These are phyloP conservation scores for Cicer chorassanicum DNA, from an alignment of 306 rosid species.

Conservation along the genomic window DNA sequence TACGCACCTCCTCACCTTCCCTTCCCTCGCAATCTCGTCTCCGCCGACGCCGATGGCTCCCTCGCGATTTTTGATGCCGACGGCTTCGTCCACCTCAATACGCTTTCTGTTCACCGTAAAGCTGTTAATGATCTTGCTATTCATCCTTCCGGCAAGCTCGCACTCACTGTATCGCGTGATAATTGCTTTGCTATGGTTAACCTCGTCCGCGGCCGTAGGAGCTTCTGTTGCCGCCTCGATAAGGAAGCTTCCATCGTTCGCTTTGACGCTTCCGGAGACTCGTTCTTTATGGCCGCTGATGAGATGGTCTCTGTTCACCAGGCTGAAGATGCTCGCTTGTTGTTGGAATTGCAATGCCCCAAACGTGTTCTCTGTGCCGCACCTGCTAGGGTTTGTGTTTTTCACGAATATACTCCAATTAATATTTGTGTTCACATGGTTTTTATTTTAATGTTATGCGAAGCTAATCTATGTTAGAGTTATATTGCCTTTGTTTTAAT, in stretches of 20 bases:
- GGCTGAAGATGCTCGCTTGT: slow-evolving; percentile 79
- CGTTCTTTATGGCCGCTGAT: slow-evolving; percentile 68
- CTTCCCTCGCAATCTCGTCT: slow-evolving; percentile 88
- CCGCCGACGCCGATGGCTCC: slow-evolving; percentile 77
- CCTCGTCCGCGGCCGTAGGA: slow-evolving; percentile 77
- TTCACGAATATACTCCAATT: background rate
- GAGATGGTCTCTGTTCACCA: slow-evolving; percentile 72
- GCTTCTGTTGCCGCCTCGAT: slow-evolving; percentile 72
- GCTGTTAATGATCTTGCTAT: slow-evolving; percentile 74
- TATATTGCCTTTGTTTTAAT: background rate
- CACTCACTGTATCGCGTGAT: slow-evolving; percentile 77
- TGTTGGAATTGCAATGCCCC: slow-evolving; percentile 63
- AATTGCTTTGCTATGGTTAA: slow-evolving; percentile 82
- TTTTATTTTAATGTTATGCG: background rate
- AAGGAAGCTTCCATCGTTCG: slow-evolving; percentile 70
- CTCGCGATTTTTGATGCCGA: slow-evolving; percentile 80
- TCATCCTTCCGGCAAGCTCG: slow-evolving; percentile 85
- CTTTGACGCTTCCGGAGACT: slow-evolving; percentile 61
- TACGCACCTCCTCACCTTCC: slow-evolving; percentile 64
- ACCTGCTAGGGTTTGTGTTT: slow-evolving; percentile 61
- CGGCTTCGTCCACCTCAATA: slow-evolving; percentile 79
- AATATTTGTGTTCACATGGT: background rate
- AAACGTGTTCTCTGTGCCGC: slow-evolving; percentile 67
- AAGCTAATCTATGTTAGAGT: background rate
- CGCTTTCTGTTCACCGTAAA: slow-evolving; percentile 63